Conservation (phyloP, 129 eudicot genomes). For the Ambrosia artemisiifolia region DNA sequence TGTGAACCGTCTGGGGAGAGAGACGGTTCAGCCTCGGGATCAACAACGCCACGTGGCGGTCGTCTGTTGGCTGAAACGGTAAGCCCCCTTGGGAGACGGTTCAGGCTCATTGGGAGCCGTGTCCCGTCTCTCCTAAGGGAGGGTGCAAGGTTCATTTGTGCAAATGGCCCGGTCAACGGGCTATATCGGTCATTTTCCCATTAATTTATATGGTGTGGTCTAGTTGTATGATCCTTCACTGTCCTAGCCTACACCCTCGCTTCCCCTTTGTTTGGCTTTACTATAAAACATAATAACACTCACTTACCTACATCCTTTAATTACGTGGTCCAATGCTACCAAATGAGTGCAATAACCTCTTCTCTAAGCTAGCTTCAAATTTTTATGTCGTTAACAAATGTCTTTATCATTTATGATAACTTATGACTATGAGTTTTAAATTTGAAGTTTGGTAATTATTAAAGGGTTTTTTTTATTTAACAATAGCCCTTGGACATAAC, state of each 20-base stretch:
- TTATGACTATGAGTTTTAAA: background rate
- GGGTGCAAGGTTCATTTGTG: too few relatives aligned
- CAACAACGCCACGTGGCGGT: too few relatives aligned
- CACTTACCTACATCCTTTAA: slow-evolving; percentile 10
- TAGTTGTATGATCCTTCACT: slow-evolving; percentile 22
- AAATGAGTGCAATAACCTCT: background rate
- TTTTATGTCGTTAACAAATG: slow-evolving; percentile 14
- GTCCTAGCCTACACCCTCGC: slow-evolving; percentile 17
- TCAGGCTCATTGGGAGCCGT: too few relatives aligned
- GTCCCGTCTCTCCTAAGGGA: too few relatives aligned
- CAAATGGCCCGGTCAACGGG: too few relatives aligned
- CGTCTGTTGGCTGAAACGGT: too few relatives aligned
- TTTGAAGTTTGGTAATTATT: background rate
- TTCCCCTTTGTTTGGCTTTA: slow-evolving; percentile 15
- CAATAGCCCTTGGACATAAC: background rate
- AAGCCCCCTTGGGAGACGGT: too few relatives aligned
- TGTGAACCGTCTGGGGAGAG: too few relatives aligned
- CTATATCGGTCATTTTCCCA: too few relatives aligned
- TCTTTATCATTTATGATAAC: background rate
- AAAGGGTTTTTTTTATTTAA: background rate
- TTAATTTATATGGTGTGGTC: slow-evolving; percentile 17
- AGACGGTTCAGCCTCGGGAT: too few relatives aligned
- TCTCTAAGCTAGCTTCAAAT: slow-evolving; percentile 7
- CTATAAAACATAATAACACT: slow-evolving; percentile 5
- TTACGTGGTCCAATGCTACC: slow-evolving; percentile 23